Conservation (phyloP, 805 yeast genomes). For the Candida bentonensis region DNA sequence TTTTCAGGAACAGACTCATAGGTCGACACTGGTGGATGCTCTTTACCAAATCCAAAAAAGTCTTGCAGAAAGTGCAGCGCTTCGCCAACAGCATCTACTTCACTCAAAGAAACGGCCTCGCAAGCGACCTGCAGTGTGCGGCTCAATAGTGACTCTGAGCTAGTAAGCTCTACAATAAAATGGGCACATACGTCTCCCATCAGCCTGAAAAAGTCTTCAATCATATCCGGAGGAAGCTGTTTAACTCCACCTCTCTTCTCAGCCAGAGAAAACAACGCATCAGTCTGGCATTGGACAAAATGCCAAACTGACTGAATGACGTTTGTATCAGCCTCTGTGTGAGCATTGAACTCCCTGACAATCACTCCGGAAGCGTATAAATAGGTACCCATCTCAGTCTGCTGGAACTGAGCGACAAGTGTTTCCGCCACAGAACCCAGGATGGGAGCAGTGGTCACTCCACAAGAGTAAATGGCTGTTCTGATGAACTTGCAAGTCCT, state of each 20-base stretch:
- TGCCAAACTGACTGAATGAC: neutral
- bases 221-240: slow-evolving; percentile 43
- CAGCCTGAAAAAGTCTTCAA: slow-evolving; percentile 84
- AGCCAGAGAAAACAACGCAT: slow-evolving; percentile 34
- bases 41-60: slow-evolving; percentile 19
- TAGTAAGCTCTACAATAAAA: slow-evolving; percentile 38
- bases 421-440: neutral
- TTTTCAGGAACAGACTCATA: slow-evolving; percentile 38
- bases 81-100: slow-evolving; percentile 54
- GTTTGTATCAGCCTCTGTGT: neutral
- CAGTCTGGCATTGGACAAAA: slow-evolving; percentile 38
- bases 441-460: neutral
- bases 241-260: slow-evolving; percentile 7
- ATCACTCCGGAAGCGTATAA: neutral
- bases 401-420: neutral
- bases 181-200: slow-evolving; percentile 44
- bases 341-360: neutral
- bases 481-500: neutral
- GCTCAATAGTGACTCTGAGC: slow-evolving; percentile 20
- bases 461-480: neutral
- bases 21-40: slow-evolving; percentile 21
- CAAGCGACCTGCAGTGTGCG: slow-evolving; percentile 48
- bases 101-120: slow-evolving; percentile 40
- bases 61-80: slow-evolving; percentile 67
- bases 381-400: neutral